phyloP scores from a whole-genome alignment of 2,329 filamentous ascomycete species.

The Aspergillus tanneri region DNA sequence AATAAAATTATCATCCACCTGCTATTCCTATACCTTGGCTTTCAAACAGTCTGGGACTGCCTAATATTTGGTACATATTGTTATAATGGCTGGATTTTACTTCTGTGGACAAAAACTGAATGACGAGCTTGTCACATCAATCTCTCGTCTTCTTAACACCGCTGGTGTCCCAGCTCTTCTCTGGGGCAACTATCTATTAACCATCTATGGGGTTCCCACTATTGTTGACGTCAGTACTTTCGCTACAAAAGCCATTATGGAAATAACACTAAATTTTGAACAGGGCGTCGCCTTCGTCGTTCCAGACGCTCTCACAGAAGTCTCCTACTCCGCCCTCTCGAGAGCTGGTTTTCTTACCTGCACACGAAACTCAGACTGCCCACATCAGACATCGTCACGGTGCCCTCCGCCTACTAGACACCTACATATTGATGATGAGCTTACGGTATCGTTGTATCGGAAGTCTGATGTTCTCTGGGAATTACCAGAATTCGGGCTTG shows the following conservation, averaged over 20 bases:
- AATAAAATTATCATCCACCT: too few species aligned
- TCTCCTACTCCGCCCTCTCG: conserved; percentile 12
- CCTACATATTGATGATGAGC: conserved; percentile 19
- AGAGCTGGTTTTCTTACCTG: conserved; percentile 19
- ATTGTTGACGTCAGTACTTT: conserved; percentile 20
- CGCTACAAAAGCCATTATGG: background rate
- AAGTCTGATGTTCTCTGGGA: conserved; percentile 22
- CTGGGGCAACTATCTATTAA: conserved; percentile 32
- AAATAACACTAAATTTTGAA: background rate
- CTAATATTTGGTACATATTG: too few species aligned
- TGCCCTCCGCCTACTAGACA: conserved; percentile 11
- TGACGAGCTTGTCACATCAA: conserved; percentile 18
- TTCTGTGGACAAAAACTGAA: conserved; percentile 14
- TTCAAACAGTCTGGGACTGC: too few species aligned
- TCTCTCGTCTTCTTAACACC: conserved; percentile 21
- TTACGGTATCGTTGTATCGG: conserved; percentile 17
- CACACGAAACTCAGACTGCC: conserved; percentile 10
- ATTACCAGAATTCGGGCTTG: conserved; percentile 9
- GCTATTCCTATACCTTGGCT: too few species aligned
- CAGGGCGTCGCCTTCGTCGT: conserved; percentile 20
- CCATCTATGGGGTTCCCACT: conserved; percentile 29
- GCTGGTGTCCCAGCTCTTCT: conserved; percentile 25
- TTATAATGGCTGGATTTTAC: conserved; percentile 7
- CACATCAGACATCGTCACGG: conserved; percentile 6
- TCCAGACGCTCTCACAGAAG: conserved; percentile 15